phyloP scores from a whole-genome alignment of 2,329 filamentous ascomycete species.

The Acrocalymma vagum region DNA sequence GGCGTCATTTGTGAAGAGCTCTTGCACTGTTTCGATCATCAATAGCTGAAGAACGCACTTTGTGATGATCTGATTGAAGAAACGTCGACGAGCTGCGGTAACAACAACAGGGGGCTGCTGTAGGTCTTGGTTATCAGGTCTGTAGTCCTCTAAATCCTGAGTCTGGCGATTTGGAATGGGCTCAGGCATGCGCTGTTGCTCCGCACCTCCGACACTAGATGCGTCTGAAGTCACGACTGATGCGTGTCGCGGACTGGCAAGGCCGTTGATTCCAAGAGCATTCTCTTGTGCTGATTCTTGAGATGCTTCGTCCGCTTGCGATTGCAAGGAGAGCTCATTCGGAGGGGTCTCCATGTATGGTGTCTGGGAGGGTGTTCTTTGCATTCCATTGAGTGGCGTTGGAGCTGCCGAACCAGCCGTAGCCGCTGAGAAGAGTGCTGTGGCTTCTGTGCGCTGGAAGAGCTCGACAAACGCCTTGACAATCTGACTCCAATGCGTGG shows the following conservation, averaged over 20 bases:
- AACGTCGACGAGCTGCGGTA: conserved; percentile 88
- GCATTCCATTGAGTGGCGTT: conserved; percentile 60
- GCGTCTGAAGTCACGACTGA: conserved; percentile 42
- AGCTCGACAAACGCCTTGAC: conserved; percentile 95
- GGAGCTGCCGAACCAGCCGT: conserved; percentile 55
- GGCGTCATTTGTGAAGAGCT: conserved; percentile 95
- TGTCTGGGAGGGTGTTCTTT: conserved; percentile 55
- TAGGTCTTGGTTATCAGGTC: conserved; percentile 68
- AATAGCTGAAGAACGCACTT: conserved; percentile 96
- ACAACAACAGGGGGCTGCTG: conserved; percentile 93
- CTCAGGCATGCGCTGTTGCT: conserved; percentile 40
- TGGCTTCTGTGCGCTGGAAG: conserved; percentile 92
- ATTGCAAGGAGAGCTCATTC: conserved; percentile 43
- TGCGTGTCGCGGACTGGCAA: conserved; percentile 35
- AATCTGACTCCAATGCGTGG: conserved; percentile 91
- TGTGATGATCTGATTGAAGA: conserved; percentile 99
- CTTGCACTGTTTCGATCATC: conserved; percentile 99
- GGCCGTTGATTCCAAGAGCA: conserved; percentile 55
- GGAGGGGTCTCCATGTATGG: conserved; percentile 38
- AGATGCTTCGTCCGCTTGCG: conserved; percentile 37
- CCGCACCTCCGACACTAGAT: conserved; percentile 21
- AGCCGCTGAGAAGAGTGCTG: conserved; percentile 91
- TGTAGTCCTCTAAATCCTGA: conserved; percentile 82
- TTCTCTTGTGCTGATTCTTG: conserved; percentile 43
- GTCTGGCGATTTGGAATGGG: conserved; percentile 46